phyloP scores from a whole-genome alignment of 1,139 yeast species.

The Protomyces macrosporus region DNA sequence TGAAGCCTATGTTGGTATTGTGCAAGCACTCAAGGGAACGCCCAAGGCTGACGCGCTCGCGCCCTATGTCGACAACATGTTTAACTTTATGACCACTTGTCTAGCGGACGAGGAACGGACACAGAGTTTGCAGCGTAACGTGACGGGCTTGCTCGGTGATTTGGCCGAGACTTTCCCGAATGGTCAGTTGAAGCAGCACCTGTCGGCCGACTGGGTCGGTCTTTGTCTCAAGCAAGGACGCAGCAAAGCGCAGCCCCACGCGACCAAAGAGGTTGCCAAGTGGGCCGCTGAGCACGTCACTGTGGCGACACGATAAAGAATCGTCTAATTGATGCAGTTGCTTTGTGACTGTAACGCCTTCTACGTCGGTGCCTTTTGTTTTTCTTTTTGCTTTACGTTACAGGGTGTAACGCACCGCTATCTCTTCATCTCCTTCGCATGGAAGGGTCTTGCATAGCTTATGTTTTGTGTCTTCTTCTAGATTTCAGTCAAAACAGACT shows the following conservation, averaged over 20 bases:
- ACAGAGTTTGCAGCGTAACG: slow-evolving; percentile 25
- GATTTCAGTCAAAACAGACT: too few species aligned
- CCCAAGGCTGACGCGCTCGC: slow-evolving; percentile 58
- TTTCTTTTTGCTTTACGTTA: background rate
- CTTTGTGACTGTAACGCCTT: too few species aligned
- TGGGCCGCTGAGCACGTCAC: slow-evolving; percentile 31
- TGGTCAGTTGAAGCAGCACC: slow-evolving; percentile 25
- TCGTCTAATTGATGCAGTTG: too few species aligned
- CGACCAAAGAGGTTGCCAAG: slow-evolving; percentile 30
- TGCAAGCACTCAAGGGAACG: slow-evolving; percentile 62
- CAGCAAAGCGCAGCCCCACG: slow-evolving; percentile 25
- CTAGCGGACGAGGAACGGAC: slow-evolving; percentile 46
- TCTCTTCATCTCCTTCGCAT: background rate
- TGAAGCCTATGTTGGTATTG: slow-evolving; percentile 92
- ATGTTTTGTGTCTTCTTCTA: background rate
- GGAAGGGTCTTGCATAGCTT: background rate
- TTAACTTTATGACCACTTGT: slow-evolving; percentile 60
- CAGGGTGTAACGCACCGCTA: background rate
- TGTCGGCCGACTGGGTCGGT: slow-evolving; percentile 29
- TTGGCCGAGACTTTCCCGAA: slow-evolving; percentile 30
- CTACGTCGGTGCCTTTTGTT: background rate
- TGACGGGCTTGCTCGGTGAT: slow-evolving; percentile 30
- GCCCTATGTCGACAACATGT: slow-evolving; percentile 64
- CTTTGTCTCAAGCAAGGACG: slow-evolving; percentile 28
- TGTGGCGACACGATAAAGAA: slow-evolving; percentile 3